Evolutionary conservation across 2,329 filamentous ascomycete species (phyloP).

Genomic region (Venturia pyrina): DNA sequence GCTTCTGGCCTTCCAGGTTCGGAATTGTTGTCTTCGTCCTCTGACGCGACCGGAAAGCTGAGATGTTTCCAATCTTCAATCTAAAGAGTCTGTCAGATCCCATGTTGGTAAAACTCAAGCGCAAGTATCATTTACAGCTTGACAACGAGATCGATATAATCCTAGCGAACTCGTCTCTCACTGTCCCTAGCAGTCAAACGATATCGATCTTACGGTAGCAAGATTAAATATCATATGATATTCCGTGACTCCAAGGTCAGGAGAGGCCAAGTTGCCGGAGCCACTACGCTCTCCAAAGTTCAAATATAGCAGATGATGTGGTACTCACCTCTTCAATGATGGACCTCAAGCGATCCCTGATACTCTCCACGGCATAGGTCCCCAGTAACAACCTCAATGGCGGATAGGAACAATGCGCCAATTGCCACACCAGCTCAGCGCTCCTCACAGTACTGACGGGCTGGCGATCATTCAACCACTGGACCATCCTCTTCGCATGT

Average conservation of each 20-base stretch:
- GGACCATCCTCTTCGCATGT: constrained; percentile 82
- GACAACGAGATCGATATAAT: no score
- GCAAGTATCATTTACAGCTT: no score
- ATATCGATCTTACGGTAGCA: no score
- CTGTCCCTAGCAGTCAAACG: no score
- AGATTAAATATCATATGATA: no score
- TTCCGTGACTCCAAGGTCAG: no score
- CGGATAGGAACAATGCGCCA: constrained; percentile 90
- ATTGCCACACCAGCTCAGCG: constrained; percentile 84
- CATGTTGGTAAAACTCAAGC: no score
- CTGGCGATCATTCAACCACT: constrained; percentile 88
- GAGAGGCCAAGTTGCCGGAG: no score
- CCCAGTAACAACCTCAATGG: constrained; percentile 79
- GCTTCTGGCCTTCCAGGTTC: not conserved
- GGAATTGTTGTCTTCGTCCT: constrained; percentile 6
- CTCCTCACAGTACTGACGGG: constrained; percentile 89
- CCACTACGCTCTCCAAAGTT: no score
- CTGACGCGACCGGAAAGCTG: constrained; percentile 45
- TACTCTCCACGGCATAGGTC: constrained; percentile 91
- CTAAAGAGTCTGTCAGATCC: constrained; percentile 14
- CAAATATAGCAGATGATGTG: not conserved
- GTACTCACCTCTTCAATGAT: constrained; percentile 78
- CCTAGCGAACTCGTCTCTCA: no score
- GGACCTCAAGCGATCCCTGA: constrained; percentile 75
- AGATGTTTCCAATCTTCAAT: constrained; percentile 81